Evolutionary conservation across 192 early-diverging fungal genomes (phyloP).

Genomic region (Lunasporangiospora selenospora): DNA sequence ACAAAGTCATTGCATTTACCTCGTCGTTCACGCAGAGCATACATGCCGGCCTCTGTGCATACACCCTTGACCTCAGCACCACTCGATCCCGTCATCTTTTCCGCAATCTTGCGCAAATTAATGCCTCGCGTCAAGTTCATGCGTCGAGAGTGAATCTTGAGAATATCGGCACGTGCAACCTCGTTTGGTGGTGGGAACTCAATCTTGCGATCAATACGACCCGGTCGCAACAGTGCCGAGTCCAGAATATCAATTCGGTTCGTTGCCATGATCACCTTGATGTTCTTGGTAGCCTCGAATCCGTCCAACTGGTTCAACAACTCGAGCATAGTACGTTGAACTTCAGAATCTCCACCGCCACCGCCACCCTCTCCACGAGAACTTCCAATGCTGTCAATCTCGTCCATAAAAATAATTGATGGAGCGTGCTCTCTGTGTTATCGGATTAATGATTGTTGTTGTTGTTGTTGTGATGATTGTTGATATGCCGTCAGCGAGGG

Average conservation of each 20-base stretch:
- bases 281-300: constrained; percentile 91
- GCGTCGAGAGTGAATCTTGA: constrained; percentile 91
- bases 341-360: constrained; percentile 86
- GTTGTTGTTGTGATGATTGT: no score
- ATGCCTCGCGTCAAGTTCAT: constrained; percentile 94
- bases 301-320: constrained; percentile 90
- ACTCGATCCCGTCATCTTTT: constrained; percentile 85
- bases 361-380: constrained; percentile 81
- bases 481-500: no score
- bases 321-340: constrained; percentile 91
- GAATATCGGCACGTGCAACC: constrained; percentile 83
- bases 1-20: constrained; percentile 22
- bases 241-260: constrained; percentile 93
- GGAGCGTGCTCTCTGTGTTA: constrained; percentile 81
- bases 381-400: constrained; percentile 91
- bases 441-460: neutral
- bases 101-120: constrained; percentile 89
- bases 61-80: constrained; percentile 92
- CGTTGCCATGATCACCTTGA: constrained; percentile 94
- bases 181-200: constrained; percentile 92
- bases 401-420: constrained; percentile 94
- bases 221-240: constrained; percentile 85
- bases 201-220: constrained; percentile 91
- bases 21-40: constrained; percentile 91
- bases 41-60: constrained; percentile 92